Evolutionary conservation across 208 protist genomes (phyloP).

Genomic region (Wallacemonas sp.): DNA sequence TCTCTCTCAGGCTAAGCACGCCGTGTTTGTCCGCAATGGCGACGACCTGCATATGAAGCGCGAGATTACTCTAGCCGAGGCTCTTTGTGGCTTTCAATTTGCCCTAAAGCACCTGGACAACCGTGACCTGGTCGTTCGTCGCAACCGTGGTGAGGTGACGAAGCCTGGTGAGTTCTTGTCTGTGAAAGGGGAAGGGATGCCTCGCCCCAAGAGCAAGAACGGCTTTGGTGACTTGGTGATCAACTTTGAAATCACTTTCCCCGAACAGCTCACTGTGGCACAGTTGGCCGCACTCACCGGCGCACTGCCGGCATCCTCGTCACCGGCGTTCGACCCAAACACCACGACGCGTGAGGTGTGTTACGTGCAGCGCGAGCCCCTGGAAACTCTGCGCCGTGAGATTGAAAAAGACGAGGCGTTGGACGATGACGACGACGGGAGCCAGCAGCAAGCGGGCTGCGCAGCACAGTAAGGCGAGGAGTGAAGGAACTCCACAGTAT

Average conservation of each 20-base stretch:
- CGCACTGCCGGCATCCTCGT: slow-evolving; percentile 44
- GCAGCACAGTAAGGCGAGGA: slow-evolving; percentile 36
- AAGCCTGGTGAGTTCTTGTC: slow-evolving; percentile 62
- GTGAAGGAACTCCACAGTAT: too few relatives aligned
- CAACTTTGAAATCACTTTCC: slow-evolving; percentile 68
- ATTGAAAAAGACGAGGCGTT: slow-evolving; percentile 53
- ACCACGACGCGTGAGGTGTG: slow-evolving; percentile 33
- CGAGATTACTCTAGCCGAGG: slow-evolving; percentile 91
- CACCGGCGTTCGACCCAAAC: neutral
- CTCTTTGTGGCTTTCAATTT: slow-evolving; percentile 94
- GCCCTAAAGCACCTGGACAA: slow-evolving; percentile 88
- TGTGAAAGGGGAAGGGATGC: slow-evolving; percentile 82
- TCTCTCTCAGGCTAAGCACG: slow-evolving; percentile 92
- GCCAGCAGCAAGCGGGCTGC: slow-evolving; percentile 30
- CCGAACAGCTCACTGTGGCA: slow-evolving; percentile 30
- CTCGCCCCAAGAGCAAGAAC: slow-evolving; percentile 21
- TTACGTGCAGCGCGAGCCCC: slow-evolving; percentile 50
- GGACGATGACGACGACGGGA: slow-evolving; percentile 42
- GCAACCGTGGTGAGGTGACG: slow-evolving; percentile 63
- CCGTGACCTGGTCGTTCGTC: slow-evolving; percentile 80
- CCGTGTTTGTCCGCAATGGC: slow-evolving; percentile 86
- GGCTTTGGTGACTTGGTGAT: slow-evolving; percentile 72
- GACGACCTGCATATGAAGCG: slow-evolving; percentile 91
- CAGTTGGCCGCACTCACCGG: slow-evolving; percentile 39
- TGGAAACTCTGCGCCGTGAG: slow-evolving; percentile 36